Evolutionary conservation across 345 rosid genomes (phyloP).

Genomic region (Hypericum perforatum): DNA sequence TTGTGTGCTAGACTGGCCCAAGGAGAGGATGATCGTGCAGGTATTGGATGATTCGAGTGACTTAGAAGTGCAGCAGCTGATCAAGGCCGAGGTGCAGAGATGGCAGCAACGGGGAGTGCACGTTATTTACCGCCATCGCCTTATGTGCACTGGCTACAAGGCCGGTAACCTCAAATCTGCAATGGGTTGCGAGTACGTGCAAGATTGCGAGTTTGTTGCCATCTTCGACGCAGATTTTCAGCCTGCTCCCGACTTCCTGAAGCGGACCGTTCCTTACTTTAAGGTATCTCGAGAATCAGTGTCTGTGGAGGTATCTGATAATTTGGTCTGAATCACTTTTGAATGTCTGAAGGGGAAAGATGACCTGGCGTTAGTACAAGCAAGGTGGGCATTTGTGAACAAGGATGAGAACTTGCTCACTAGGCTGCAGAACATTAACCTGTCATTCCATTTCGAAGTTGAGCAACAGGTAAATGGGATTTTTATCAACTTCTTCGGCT

Average conservation of each 20-base stretch:
- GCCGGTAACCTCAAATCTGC: slow-evolving; percentile 95
- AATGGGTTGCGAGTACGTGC: slow-evolving; percentile 75
- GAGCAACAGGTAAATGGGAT: slow-evolving; percentile 89
- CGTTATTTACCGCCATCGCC: slow-evolving; percentile 74
- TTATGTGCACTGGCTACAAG: slow-evolving; percentile 78
- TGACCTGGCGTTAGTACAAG: slow-evolving; percentile 73
- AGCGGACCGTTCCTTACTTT: slow-evolving; percentile 72
- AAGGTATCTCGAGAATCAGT: slow-evolving; percentile 34
- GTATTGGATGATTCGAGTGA: slow-evolving; percentile 85
- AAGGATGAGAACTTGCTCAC: slow-evolving; percentile 91
- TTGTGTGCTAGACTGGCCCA: slow-evolving; percentile 85
- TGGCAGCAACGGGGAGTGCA: slow-evolving; percentile 85
- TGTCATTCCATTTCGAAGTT: slow-evolving; percentile 86
- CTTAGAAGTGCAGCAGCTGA: slow-evolving; percentile 56
- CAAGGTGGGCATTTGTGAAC: slow-evolving; percentile 87
- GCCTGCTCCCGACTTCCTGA: slow-evolving; percentile 78
- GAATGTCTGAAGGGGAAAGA: slow-evolving; percentile 44
- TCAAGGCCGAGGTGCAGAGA: slow-evolving; percentile 78
- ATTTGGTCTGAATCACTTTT: background rate
- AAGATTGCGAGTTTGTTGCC: slow-evolving; percentile 74
- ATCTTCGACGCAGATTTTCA: slow-evolving; percentile 92
- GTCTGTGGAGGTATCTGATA: background rate
- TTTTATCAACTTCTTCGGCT: slow-evolving; percentile 79
- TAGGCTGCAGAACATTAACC: slow-evolving; percentile 75
- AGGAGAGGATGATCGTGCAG: slow-evolving; percentile 78